phyloP scores from a whole-genome alignment of 2,329 filamentous ascomycete species.

The Clarireedia monteithiana region DNA sequence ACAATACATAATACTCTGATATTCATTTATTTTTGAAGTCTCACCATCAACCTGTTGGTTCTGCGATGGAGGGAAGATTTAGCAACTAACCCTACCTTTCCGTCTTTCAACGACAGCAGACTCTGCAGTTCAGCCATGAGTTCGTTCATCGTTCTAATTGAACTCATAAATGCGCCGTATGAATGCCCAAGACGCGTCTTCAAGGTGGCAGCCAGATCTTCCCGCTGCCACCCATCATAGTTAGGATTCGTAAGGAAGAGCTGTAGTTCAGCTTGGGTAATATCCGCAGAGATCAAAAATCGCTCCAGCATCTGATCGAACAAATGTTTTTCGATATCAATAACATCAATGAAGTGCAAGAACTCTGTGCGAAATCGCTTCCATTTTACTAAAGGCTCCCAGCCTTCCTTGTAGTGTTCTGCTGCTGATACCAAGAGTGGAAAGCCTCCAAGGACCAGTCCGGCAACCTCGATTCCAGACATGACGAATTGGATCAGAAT shows the following conservation, averaged over 20 bases:
- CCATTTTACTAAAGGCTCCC: constrained; percentile 21
- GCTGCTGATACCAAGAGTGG: constrained; percentile 19
- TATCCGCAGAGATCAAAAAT: constrained; percentile 17
- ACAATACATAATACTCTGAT: too few species aligned
- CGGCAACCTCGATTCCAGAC: constrained; percentile 14
- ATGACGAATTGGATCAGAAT: background rate
- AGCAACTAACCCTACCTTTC: constrained; percentile 12
- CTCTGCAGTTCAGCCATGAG: constrained; percentile 16
- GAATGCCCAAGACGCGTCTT: constrained; percentile 14
- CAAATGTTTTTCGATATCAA: constrained; percentile 19
- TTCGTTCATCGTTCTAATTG: constrained; percentile 15
- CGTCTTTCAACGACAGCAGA: constrained; percentile 20
- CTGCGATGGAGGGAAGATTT: background rate
- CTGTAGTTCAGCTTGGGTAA: constrained; percentile 16
- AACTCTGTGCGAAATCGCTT: constrained; percentile 20
- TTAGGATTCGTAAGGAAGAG: constrained; percentile 12
- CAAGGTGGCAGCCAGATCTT: constrained; percentile 12
- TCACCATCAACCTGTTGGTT: too few species aligned
- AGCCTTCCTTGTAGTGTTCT: constrained; percentile 21
- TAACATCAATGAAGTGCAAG: constrained; percentile 17
- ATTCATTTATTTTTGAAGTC: too few species aligned
- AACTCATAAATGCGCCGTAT: constrained; percentile 14
- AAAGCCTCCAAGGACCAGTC: constrained; percentile 19
- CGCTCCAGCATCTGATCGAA: constrained; percentile 17
- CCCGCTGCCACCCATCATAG: constrained; percentile 17